Evolutionary conservation across 352 stramenopile genomes (phyloP), one percentile per base, ranked within the genome.

Genomic region (Pythium grandisporangium): DNA sequence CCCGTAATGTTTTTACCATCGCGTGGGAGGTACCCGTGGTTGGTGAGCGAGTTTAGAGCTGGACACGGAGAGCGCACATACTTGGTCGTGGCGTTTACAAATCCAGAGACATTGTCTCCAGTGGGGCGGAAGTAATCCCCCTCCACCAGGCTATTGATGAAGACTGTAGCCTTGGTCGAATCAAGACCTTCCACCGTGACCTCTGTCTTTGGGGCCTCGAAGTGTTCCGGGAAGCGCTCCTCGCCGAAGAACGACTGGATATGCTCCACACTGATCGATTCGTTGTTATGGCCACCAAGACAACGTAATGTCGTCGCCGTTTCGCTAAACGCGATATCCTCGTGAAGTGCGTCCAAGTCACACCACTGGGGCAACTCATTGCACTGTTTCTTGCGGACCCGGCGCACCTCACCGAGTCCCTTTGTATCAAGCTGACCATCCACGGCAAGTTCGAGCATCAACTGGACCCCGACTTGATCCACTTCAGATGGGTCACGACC

Each of bases 11-110:
- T 62, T 42, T 69, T 63, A 38, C 66, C 63, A 30, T 65, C 59
- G n/a, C 66, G 66, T 6, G 66, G 63, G 3, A 82, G 27, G 45
- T 73, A 63, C 21, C 61, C 66, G 53, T 82, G 66, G 57, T 82
- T 82, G 24, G 65, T 63, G 12, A 82, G 48, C 16, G 66, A 50
- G 44, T 82, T 82, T 42, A 82, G 50, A 21, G 40, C 57, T 1
- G 69, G 69, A 37, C 69, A 82, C n/a, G 69, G 69, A 13, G 48
- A 65, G 17, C 64, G 61, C 16, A 48, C 54, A 50, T 60, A 76
- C 2, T 46, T 40, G 3, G 27, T 52, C 24, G 52, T 46, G 37
- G 36, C 42, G 26, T 26, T 37, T 19, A 58, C 43, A 8, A 55
- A 39, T n/a, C 63, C 63, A 13, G 63, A 73, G 10, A 66, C 55